Base-by-base conservation (phyloP, 345 rosid species). In the Leavenworthia alabamica region DNA sequence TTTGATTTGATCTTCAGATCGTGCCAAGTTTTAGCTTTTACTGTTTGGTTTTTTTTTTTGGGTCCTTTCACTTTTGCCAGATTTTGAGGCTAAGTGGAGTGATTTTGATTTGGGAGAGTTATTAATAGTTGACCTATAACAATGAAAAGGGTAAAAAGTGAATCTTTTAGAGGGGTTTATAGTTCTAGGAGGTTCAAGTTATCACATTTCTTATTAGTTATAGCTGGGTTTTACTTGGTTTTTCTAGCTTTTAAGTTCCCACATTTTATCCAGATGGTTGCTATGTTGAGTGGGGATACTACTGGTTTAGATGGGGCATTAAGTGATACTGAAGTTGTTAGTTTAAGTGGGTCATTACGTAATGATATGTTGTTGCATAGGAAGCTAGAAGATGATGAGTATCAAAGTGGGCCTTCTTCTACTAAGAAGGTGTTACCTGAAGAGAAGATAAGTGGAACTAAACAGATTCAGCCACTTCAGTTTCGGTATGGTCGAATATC, bases 91-190 rank as follows among this genome's bases (percentile, higher is more conserved):
- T 70, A 62, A 56, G 66, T 68, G 49, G 55, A 42, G 60, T 32
- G 60, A 39, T 51, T 55, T 41, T 64, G 56, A 68, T 47, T 61
- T 41, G 45, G 60, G 69, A n/a, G 39, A 42, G 44, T 74, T 33
- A 64, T 28, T 7, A 1, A 9, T 64, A 68, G 73, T 66, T 56
- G 58, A 64, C 51, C 55, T 8, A 6, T 56, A 62, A 60, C 63
- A 62, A 92, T 93, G 99, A 89, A 85, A 80, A 83, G 96, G 77
- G 72, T 82, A 39, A 93, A 83, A 73, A 56, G 64, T 32, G 97
- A 89, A 56, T 54, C 86, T 63, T 56, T 76, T 31, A 71, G 62
- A 54, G 73, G 42, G 5, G 56, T 35, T 55, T 69, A 54, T 61
- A 69, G 72, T 56, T 66, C 55, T 43, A 83, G 86, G 81, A 83